Conservation (phyloP, 2,329 filamentous ascomycete genomes). For the Beauveria rudraprayagi region DNA sequence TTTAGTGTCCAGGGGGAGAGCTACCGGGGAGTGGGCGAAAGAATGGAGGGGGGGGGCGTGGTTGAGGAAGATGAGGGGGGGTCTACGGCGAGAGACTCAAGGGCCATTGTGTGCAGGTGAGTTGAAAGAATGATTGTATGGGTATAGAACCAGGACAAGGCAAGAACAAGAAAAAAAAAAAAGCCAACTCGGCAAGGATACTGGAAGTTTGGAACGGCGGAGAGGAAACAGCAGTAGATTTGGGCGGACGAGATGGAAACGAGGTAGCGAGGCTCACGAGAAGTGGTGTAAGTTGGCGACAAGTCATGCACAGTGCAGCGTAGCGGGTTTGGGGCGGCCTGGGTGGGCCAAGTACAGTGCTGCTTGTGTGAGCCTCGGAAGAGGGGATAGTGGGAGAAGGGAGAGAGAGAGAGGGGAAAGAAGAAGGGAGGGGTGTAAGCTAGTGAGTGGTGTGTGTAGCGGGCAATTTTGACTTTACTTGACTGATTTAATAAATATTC, state of each 20-base stretch:
- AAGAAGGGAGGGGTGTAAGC: background rate
- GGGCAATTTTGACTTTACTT: no score
- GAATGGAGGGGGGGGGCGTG: background rate
- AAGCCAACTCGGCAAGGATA: background rate
- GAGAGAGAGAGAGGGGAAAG: background rate
- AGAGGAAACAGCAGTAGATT: background rate
- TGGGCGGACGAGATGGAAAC: background rate
- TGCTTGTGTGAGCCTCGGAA: slow-evolving; percentile 1
- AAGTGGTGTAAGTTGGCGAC: slow-evolving; percentile 7
- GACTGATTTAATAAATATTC: no score
- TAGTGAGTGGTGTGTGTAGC: background rate
- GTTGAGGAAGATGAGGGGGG: background rate
- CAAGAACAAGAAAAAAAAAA: background rate
- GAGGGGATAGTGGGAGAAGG: background rate
- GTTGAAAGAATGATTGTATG: background rate
- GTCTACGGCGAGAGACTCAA: background rate
- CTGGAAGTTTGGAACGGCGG: background rate
- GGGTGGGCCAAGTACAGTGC: background rate
- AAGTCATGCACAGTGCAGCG: background rate
- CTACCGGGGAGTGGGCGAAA: background rate
- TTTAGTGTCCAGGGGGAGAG: slow-evolving; percentile 7
- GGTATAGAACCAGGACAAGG: background rate
- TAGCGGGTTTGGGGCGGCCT: background rate
- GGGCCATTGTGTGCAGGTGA: background rate
- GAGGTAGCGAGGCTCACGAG: background rate